These are phyloP conservation scores for Quercus tomentella DNA, from an alignment of 331 rosid species.

Conservation along the genomic window DNA sequence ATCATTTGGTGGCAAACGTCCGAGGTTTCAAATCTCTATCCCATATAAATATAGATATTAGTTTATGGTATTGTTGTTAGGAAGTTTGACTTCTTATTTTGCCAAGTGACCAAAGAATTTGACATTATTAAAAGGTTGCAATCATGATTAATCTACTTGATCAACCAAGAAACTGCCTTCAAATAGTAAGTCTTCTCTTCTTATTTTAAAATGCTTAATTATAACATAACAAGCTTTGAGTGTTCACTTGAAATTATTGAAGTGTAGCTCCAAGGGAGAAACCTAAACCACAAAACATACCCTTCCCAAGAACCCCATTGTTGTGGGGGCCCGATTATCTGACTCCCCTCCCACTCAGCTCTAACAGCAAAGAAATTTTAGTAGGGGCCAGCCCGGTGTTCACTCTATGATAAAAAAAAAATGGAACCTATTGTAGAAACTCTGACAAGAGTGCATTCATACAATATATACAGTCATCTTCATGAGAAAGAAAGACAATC, in stretches of 20 bases:
- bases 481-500: slow-evolving; percentile 12
- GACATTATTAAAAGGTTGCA: background rate
- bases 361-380: slow-evolving; percentile 16
- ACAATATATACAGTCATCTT: slow-evolving; percentile 9
- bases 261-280: background rate
- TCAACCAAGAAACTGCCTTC: background rate
- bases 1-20: no score
- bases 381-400: slow-evolving; percentile 74
- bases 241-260: background rate
- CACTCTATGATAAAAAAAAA: slow-evolving; percentile 33
- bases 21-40: no score
- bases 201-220: background rate
- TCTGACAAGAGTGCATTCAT: slow-evolving; percentile 30
- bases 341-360: slow-evolving; percentile 36
- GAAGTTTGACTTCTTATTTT: background rate
- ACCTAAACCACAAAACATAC: background rate
- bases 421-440: background rate
- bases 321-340: slow-evolving; percentile 32
- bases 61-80: background rate
- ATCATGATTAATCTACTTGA: background rate
- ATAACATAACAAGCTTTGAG: background rate
- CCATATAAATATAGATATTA: no score
- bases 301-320: slow-evolving; percentile 10
- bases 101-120: background rate
- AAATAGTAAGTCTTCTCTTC: background rate